Base-by-base conservation (phyloP, 495 filamentous ascomycete genomes). In the Penicillium manginii region DNA sequence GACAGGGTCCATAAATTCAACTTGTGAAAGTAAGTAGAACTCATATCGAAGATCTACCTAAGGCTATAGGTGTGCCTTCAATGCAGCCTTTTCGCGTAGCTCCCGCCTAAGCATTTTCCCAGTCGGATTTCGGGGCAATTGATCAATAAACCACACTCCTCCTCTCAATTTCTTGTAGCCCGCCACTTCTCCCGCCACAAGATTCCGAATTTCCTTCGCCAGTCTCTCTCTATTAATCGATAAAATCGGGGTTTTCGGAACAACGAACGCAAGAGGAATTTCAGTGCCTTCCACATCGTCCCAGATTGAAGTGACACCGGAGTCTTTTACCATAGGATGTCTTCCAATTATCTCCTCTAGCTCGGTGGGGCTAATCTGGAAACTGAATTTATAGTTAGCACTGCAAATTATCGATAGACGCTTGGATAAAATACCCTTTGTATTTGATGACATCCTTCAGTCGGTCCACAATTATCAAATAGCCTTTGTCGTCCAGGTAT, bases 241-340 rank as follows among this genome's bases (percentile, higher is more conserved):
- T n/a, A 12, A 39, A n/a, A n/a, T 39, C 2, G 35, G 9, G n/a
- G 59, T 64, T 2, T 63, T 64, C 61, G 4, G 39, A 22, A 14
- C 21, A 4, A 93, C 68, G 69, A 90, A 93, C 4, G 91, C 91
- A 32, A 86, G 76, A 0, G 91, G 91, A 1, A 92, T 80, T 58
- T 96, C 91, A 1, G 87, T 88, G 10, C 83, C 88, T 45, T 83
- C 74, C 4, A 74, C 74, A 4, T 78, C 72, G 63, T 85, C 78
- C 54, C 86, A 80, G 9, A 93, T 74, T 0, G 68, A 70, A 29
- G 64, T 60, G 0, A 74, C 71, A 1, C 66, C 67, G 3, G 64
- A 68, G 46, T 67, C 66, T 3, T 48, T 47, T 9, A 76, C 68
- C 1, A 61, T 57, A 0, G 59, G 58, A 54, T 74, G 68, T 5